Evolutionary conservation across 164 flowering plant genomes (phyloP).

Genomic region (Stephania yunnanensis): DNA sequence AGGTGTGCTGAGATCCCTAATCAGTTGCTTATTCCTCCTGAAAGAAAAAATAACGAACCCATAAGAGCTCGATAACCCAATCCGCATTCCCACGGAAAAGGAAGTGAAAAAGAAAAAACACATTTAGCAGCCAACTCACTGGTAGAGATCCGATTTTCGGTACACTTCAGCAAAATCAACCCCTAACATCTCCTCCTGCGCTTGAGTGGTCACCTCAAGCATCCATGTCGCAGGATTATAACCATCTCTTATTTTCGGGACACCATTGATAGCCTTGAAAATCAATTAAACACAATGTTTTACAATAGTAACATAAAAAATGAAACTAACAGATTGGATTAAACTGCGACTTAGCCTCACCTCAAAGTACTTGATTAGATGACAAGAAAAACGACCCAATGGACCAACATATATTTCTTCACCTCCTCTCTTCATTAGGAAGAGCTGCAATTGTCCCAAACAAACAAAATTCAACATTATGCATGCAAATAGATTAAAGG

Average conservation of each 20-base stretch:
- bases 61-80: background rate
- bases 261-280: conserved; percentile 28
- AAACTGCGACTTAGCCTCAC: conserved; percentile 21
- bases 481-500: background rate
- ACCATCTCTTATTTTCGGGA: conserved; percentile 23
- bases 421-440: conserved; percentile 56
- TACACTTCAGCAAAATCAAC: conserved; percentile 22
- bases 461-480: background rate
- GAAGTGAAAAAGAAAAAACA: background rate
- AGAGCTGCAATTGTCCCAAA: conserved; percentile 30
- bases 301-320: background rate
- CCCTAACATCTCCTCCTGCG: conserved; percentile 27
- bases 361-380: conserved; percentile 56
- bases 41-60: background rate
- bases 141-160: conserved; percentile 22
- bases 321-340: background rate
- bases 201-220: conserved; percentile 24
- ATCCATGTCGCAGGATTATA: conserved; percentile 37
- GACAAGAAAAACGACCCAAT: conserved; percentile 38
- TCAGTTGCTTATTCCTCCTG: conserved; percentile 35
- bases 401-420: conserved; percentile 57
- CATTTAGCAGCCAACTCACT: conserved; percentile 10
- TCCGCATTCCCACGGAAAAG: background rate
- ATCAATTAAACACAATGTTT: background rate
- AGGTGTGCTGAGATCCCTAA: conserved; percentile 27